Conservation (phyloP, 257 asterid genomes). For the Rehmannia glutinosa region DNA sequence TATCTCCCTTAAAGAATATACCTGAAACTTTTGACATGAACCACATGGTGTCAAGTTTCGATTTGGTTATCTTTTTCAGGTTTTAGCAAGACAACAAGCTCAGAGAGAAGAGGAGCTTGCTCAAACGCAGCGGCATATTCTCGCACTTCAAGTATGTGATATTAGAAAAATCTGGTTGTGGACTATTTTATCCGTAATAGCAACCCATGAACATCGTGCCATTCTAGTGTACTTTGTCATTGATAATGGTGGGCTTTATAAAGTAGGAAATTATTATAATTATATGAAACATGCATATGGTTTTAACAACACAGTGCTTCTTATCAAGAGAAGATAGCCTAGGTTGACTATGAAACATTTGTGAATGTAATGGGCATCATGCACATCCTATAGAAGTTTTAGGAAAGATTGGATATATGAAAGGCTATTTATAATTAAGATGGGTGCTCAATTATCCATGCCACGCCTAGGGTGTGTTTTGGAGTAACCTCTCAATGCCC, state of each 20-base stretch:
- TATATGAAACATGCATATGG: background rate
- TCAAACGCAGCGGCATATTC: slow-evolving; percentile 96
- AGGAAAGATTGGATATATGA: background rate
- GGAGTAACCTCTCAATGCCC: background rate
- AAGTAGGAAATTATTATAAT: background rate
- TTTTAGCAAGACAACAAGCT: slow-evolving; percentile 99
- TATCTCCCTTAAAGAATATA: slow-evolving; percentile 2
- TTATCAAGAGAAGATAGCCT: background rate
- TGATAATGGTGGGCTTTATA: slow-evolving; percentile 6
- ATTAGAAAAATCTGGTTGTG: slow-evolving; percentile 14
- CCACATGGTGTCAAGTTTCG: slow-evolving; percentile 4
- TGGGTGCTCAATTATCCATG: background rate
- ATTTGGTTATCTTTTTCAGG: slow-evolving; percentile 46
- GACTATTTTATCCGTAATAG: slow-evolving; percentile 3
- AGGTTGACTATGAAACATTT: too few relatives aligned
- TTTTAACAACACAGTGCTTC: background rate
- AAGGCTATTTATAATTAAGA: background rate
- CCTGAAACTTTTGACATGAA: slow-evolving; percentile 7
- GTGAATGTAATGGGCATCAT: background rate
- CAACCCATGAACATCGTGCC: background rate
- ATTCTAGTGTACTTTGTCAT: slow-evolving; percentile 9
- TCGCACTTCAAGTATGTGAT: slow-evolving; percentile 81
- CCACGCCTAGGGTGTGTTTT: background rate
- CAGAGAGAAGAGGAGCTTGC: slow-evolving; percentile 99
- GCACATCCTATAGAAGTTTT: background rate